Base-by-base conservation (phyloP, 176 grass and related monocot species). In the Dactylis glomerata region DNA sequence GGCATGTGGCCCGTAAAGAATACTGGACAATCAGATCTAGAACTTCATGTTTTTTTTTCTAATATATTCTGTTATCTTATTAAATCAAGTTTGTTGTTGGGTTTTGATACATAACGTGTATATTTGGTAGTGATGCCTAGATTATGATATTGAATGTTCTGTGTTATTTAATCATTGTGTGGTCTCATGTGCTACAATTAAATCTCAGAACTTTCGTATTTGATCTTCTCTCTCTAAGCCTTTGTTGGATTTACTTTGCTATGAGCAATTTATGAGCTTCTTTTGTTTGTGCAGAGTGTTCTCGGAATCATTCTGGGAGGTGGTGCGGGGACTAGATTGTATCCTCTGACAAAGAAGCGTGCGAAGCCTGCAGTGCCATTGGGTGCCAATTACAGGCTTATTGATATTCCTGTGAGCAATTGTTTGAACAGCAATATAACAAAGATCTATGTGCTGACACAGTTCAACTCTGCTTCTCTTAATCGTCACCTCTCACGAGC, bases 321-420 rank as follows among this genome's bases (percentile, higher is more conserved):
- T 81, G 97, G 97, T 16, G 97, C 97, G 1, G 97, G 97, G 38
- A 96, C 97, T 31, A 89, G 97, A 42, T 68, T 99, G 46, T 99
- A 96, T 36, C 97, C 97, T 3, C 66, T 99, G 33, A 99, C 97
- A 6, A 96, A 99, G 90, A 99, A 99, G 88, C 89, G 97, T 38
- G 97, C 97, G 27, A 99, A 99, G 82, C 97, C 97, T 11, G 97
- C 97, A 5, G 97, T 99, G 38, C 97, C 97, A 50, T 81, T 99
- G 70, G 97, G 97, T 56, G 97, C 90, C 63, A 96, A 96, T 86
- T 99, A 99, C 75, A 90, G 97, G 75, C 86, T 99, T 58, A 96
- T 99, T 47, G 97, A 99, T 64, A 96, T 99, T 50, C 97, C 97
- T 77, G 93, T 99, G 44, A 99, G 97, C 90, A 99, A 99, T 50